These are phyloP conservation scores for Cutaneotrichosporon sp. DNA, from an alignment of 1,284 basidiomycete species.

Conservation along the genomic window DNA sequence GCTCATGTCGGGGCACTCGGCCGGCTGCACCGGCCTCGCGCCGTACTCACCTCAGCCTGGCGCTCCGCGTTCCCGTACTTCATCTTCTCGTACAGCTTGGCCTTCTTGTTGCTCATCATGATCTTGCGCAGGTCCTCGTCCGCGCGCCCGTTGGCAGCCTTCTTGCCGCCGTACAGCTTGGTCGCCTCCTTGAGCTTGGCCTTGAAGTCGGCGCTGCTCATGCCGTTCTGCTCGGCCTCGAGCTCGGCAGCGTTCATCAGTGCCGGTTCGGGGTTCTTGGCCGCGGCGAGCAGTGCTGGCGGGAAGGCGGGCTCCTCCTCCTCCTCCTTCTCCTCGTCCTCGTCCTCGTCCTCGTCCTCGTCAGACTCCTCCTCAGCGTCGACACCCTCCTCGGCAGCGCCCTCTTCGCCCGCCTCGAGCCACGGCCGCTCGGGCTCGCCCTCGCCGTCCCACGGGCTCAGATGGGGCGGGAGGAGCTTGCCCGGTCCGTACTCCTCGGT, in stretches of 20 bases:
- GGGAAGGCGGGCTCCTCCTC: slow-evolving; percentile 50
- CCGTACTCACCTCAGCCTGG: slow-evolving; percentile 75
- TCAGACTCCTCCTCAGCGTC: slow-evolving; percentile 46
- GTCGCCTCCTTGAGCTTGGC: slow-evolving; percentile 70
- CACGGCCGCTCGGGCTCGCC: slow-evolving; percentile 64
- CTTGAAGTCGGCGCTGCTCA: slow-evolving; percentile 81
- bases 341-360: slow-evolving; percentile 45
- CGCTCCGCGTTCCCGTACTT: slow-evolving; percentile 83
- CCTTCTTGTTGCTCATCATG: slow-evolving; percentile 97
- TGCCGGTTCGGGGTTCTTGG: slow-evolving; percentile 64
- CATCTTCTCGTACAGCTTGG: slow-evolving; percentile 94
- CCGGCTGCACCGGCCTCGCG: too few species aligned
- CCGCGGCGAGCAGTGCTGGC: slow-evolving; percentile 61
- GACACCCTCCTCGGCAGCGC: slow-evolving; percentile 39
- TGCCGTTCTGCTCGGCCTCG: slow-evolving; percentile 85
- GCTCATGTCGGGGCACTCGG: too few species aligned
- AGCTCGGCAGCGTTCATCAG: slow-evolving; percentile 86
- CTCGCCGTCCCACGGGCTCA: slow-evolving; percentile 89
- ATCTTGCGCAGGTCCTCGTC: slow-evolving; percentile 96
- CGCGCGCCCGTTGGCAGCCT: slow-evolving; percentile 43
- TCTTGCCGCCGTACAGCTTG: slow-evolving; percentile 56
- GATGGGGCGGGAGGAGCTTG: slow-evolving; percentile 84
- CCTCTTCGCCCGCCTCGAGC: slow-evolving; percentile 56
- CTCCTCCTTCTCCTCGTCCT: slow-evolving; percentile 50
- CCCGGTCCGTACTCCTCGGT: slow-evolving; percentile 88